Conservation (phyloP, 2,329 filamentous ascomycete species). For the Fusarium sp. region DNA sequence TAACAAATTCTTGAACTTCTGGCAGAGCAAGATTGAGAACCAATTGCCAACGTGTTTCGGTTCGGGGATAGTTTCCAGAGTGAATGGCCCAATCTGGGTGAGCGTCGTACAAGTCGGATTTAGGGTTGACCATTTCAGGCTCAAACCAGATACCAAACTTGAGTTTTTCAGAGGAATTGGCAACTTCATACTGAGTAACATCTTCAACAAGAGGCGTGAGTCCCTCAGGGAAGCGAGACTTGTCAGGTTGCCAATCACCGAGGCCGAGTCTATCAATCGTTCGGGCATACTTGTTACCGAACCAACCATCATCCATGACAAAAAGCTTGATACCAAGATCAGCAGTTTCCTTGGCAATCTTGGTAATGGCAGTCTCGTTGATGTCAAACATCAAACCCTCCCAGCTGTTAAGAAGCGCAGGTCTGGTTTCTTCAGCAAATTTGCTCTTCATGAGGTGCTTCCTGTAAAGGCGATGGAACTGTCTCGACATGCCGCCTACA, state of each 20-base stretch:
- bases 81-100: conserved; percentile 74
- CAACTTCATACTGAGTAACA: conserved; percentile 61
- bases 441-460: conserved; percentile 70
- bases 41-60: conserved; percentile 66
- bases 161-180: conserved; percentile 59
- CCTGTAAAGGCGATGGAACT: conserved; percentile 70
- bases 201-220: conserved; percentile 62
- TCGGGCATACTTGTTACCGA: conserved; percentile 68
- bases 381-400: conserved; percentile 70
- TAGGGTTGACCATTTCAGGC: conserved; percentile 74
- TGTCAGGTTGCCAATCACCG: conserved; percentile 72
- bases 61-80: conserved; percentile 66
- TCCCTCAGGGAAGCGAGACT: conserved; percentile 67
- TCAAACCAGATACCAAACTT: conserved; percentile 75
- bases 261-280: conserved; percentile 67
- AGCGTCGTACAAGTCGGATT: conserved; percentile 68
- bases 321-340: conserved; percentile 70
- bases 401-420: conserved; percentile 73
- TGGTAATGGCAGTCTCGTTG: conserved; percentile 66
- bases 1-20: conserved; percentile 72
- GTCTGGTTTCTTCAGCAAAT: conserved; percentile 63
- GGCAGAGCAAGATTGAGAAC: conserved; percentile 70
- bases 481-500: conserved; percentile 71
- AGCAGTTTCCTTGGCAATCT: conserved; percentile 66
- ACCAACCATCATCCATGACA: conserved; percentile 76